A percentile compares a stretch with the other conserved stretches of the same genome.
Conservation (phyloP, 805 yeast genomes). For the Candida koratica region DNA sequence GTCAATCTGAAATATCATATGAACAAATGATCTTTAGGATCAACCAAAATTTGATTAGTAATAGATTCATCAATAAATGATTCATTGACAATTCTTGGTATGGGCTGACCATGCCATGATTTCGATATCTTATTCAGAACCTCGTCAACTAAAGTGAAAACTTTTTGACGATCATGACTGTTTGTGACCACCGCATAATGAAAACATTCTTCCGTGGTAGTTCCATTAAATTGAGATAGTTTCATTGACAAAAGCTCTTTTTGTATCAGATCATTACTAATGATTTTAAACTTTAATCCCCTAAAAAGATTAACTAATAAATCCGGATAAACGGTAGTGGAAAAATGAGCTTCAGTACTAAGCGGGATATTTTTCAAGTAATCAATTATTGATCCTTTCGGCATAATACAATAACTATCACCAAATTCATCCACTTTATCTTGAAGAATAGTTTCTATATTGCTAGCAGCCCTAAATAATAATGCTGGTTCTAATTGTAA, state of each 20-base stretch:
- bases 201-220: neutral
- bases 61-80: constrained; percentile 31
- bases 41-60: constrained; percentile 21
- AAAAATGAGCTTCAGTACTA: neutral
- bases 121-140: constrained; percentile 13
- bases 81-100: constrained; percentile 36
- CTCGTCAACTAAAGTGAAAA: constrained; percentile 18
- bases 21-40: constrained; percentile 28
- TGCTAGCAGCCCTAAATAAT: constrained; percentile 44
- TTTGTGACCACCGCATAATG: neutral
- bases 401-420: constrained; percentile 48
- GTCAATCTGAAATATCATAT: too few species aligned
- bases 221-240: constrained; percentile 5
- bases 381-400: constrained; percentile 7
- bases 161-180: neutral
- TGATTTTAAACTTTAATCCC: constrained; percentile 5
- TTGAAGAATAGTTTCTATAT: constrained; percentile 17
- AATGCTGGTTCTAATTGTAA: constrained; percentile 62
- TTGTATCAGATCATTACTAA: constrained; percentile 2
- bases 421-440: constrained; percentile 57
- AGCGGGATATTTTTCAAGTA: constrained; percentile 4
- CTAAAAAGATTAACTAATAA: constrained; percentile 6
- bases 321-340: neutral
- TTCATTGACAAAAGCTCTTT: neutral
- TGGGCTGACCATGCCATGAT: constrained; percentile 11